These are phyloP conservation scores for Botrytis fabae DNA, from an alignment of 2,329 filamentous ascomycete species.

Conservation along the genomic window DNA sequence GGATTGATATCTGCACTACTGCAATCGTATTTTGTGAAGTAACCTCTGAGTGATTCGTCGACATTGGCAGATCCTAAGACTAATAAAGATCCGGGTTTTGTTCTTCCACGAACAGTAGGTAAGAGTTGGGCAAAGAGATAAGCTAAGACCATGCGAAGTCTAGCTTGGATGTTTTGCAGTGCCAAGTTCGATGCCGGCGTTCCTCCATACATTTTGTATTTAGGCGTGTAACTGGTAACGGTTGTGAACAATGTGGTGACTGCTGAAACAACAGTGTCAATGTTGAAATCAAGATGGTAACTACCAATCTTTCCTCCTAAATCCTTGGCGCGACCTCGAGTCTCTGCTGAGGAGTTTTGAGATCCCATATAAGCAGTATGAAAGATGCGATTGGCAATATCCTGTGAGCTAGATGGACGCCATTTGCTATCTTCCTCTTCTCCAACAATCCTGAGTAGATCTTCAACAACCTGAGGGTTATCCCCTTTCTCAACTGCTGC, in stretches of 20 bases:
- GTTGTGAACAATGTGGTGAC: conserved; percentile 51
- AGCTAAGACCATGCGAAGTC: conserved; percentile 63
- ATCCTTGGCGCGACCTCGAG: conserved; percentile 60
- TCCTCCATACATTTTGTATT: conserved; percentile 61
- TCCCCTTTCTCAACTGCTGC: conserved; percentile 52
- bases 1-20: conserved; percentile 53
- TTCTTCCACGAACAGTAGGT: conserved; percentile 59
- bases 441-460: conserved; percentile 53
- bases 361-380: conserved; percentile 47
- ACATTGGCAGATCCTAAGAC: conserved; percentile 70
- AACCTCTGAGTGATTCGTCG: conserved; percentile 53
- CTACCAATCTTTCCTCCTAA: conserved; percentile 64
- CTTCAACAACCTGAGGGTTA: conserved; percentile 51
- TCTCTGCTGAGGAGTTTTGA: conserved; percentile 50
- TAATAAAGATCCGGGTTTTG: conserved; percentile 55
- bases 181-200: conserved; percentile 51
- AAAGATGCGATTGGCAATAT: conserved; percentile 59
- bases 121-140: conserved; percentile 60
- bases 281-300: conserved; percentile 70
- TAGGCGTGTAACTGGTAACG: conserved; percentile 60
- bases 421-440: conserved; percentile 49
- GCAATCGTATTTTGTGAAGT: conserved; percentile 62
- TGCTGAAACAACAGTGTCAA: conserved; percentile 28
- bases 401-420: conserved; percentile 47
- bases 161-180: conserved; percentile 64